Conservation (phyloP, 129 eudicot genomes). For the Centella asiatica region DNA sequence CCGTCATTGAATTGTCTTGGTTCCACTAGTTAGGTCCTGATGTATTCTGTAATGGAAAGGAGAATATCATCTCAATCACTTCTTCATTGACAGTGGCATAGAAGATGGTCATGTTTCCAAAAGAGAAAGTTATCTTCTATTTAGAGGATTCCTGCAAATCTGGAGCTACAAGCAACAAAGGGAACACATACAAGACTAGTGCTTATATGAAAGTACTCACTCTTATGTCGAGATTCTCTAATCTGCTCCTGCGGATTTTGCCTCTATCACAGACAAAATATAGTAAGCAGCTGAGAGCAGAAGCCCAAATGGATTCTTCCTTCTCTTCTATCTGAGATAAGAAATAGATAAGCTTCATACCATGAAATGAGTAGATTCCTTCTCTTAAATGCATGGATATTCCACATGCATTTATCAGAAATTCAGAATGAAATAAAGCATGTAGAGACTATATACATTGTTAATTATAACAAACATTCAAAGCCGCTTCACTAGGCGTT, state of each 20-base stretch:
- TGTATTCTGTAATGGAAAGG: no score
- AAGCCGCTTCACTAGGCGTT: no score
- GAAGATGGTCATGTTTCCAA: no score
- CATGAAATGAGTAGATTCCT: background rate
- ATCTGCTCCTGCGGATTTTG: constrained; percentile 80
- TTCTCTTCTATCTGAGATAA: constrained; percentile 68
- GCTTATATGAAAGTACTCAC: constrained; percentile 39
- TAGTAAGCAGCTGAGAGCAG: constrained; percentile 90
- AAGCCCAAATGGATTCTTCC: constrained; percentile 96
- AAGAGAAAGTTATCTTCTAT: no score
- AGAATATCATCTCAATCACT: no score
- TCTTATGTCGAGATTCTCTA: constrained; percentile 91
- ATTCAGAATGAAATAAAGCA: no score
- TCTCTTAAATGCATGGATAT: background rate
- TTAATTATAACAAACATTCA: no score
- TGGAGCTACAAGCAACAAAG: constrained; percentile 8
- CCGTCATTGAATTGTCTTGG: no score
- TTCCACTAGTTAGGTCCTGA: no score
- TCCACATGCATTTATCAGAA: no score
- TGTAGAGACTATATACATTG: no score
- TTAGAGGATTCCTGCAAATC: background rate
- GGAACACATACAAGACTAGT: background rate
- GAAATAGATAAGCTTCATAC: constrained; percentile 1
- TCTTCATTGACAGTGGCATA: no score
- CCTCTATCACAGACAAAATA: constrained; percentile 96